Conservation (phyloP, 805 yeast species). For the Tetrapisispora arboricola region DNA sequence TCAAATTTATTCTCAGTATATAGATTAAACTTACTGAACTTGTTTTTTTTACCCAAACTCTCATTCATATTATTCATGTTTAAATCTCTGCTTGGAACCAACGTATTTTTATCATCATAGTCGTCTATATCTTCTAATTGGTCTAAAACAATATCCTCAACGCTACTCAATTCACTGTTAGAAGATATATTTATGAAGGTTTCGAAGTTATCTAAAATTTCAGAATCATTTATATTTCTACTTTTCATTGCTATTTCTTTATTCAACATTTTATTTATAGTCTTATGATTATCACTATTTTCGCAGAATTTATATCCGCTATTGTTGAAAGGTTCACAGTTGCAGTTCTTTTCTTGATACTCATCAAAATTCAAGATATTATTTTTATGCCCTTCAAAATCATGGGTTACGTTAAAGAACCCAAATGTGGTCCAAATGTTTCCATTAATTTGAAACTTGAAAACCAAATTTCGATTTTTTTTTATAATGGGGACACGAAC, state of each 20-base stretch:
- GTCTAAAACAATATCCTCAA: slow-evolving; percentile 16
- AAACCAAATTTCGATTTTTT: slow-evolving; percentile 8
- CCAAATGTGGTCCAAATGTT: slow-evolving; percentile 19
- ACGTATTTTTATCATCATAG: neutral
- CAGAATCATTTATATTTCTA: neutral
- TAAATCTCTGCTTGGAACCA: neutral
- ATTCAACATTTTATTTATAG: too few species aligned
- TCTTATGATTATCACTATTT: too few species aligned
- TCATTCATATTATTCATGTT: neutral
- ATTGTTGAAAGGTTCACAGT: neutral
- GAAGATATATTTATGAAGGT: slow-evolving; percentile 25
- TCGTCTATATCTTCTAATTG: neutral
- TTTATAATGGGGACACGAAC: slow-evolving; percentile 12
- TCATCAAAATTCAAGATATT: slow-evolving; percentile 15
- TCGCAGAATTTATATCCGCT: too few species aligned
- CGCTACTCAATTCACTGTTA: slow-evolving; percentile 22
- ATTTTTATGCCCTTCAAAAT: slow-evolving; percentile 17
- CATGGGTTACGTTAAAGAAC: slow-evolving; percentile 17
- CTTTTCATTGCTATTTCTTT: neutral
- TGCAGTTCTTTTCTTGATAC: slow-evolving; percentile 1
- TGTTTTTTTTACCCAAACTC: too few species aligned
- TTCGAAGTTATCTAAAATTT: neutral
- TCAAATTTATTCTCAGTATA: slow-evolving; percentile 11
- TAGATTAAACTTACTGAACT: neutral
- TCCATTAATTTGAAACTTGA: slow-evolving; percentile 21